These are phyloP conservation scores for Fusarium sp. DNA, from an alignment of 2,329 filamentous ascomycete genomes.

Conservation along the genomic window DNA sequence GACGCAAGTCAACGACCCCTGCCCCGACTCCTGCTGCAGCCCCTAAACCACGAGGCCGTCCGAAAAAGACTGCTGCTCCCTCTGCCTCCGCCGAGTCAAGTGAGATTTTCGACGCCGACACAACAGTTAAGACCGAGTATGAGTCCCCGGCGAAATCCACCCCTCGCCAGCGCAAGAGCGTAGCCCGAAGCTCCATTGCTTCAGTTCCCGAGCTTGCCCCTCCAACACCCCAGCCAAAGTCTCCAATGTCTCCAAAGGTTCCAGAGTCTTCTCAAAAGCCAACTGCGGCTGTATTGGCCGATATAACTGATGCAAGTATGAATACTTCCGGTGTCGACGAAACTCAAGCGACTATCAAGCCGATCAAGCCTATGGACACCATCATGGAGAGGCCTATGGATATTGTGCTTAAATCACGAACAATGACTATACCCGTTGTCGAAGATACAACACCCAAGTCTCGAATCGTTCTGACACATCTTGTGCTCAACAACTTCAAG, in stretches of 20 bases:
- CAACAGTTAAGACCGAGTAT: conserved; percentile 51
- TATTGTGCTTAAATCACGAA: conserved; percentile 88
- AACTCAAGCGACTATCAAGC: conserved; percentile 67
- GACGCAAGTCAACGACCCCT: conserved; percentile 58
- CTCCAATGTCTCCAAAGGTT: conserved; percentile 66
- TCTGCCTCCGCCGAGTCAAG: conserved; percentile 52
- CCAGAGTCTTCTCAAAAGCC: conserved; percentile 65
- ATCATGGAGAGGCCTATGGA: conserved; percentile 92
- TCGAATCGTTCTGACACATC: conserved; percentile 91
- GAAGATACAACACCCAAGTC: conserved; percentile 84
- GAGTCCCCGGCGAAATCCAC: conserved; percentile 59
- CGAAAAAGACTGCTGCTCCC: conserved; percentile 58
- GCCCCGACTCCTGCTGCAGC: conserved; percentile 63
- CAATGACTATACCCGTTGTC: conserved; percentile 73
- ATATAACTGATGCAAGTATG: conserved; percentile 77
- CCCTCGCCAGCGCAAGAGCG: conserved; percentile 77
- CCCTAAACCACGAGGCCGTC: conserved; percentile 56
- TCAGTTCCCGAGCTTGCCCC: conserved; percentile 57
- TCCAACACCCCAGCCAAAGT: conserved; percentile 66
- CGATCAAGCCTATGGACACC: conserved; percentile 81
- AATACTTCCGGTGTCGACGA: conserved; percentile 60
- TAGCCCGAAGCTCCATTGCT: conserved; percentile 57
- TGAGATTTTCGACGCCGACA: conserved; percentile 53
- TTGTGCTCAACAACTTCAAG: conserved; percentile 97
- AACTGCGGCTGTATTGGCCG: conserved; percentile 70